Percentiles rank a stretch among this genome's conserved stretches.
These are phyloP conservation scores for Cutaneotrichosporon curvatum DNA, from an alignment of 1,284 basidiomycete genomes.

Conservation along the genomic window DNA sequence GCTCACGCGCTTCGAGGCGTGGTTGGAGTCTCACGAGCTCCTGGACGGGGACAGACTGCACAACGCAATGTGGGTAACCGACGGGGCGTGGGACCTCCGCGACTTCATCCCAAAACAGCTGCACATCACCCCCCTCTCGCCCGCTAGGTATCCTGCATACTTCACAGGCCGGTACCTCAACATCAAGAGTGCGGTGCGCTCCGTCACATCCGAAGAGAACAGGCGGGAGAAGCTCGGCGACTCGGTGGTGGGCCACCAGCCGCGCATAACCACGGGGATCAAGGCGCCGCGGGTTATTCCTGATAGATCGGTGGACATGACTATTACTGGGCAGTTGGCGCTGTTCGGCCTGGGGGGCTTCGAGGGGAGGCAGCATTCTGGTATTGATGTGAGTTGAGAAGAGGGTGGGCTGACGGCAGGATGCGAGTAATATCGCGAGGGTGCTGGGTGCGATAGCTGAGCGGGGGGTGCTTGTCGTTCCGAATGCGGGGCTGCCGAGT, in stretches of 20 bases:
- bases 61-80: conserved; percentile 50
- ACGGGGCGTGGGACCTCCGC: conserved; percentile 47
- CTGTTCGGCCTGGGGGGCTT: conserved; percentile 52
- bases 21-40: conserved; percentile 53
- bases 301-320: conserved; percentile 16
- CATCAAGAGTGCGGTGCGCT: conserved; percentile 40
- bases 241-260: conserved; percentile 23
- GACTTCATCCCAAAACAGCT: conserved; percentile 45
- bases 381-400: conserved; percentile 67
- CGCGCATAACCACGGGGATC: conserved; percentile 23
- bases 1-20: conserved; percentile 58
- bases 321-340: conserved; percentile 42
- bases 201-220: conserved; percentile 26
- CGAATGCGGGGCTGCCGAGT: conserved; percentile 64
- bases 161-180: conserved; percentile 42
- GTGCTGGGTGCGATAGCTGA: conserved; percentile 67
- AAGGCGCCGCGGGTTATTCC: background rate
- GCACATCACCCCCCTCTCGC: conserved; percentile 38
- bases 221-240: background rate
- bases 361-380: conserved; percentile 73
- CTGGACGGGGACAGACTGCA: conserved; percentile 37
- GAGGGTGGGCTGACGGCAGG: conserved; percentile 50
- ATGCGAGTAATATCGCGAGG: conserved; percentile 74
- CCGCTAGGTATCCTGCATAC: conserved; percentile 32
- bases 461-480: conserved; percentile 58